These are phyloP conservation scores for Pythium vanterpoolii DNA, from an alignment of 352 stramenopile species.

Conservation along the genomic window DNA sequence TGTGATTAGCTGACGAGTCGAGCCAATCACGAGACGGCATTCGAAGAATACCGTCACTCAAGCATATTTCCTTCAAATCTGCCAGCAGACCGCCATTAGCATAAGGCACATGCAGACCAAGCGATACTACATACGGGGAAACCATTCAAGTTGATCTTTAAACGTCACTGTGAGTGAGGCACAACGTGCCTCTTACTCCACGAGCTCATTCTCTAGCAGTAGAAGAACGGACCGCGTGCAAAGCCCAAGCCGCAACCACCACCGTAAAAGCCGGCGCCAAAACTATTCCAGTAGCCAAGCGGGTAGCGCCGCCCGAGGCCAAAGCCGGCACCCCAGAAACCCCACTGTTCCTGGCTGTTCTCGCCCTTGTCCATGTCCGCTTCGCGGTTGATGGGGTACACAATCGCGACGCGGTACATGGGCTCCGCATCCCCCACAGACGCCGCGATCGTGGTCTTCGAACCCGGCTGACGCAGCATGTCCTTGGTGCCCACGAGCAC, in stretches of 20 bases:
- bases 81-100: too few relatives aligned
- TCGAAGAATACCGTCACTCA: too few relatives aligned
- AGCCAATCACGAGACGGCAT: too few relatives aligned
- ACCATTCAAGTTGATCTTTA: too few relatives aligned
- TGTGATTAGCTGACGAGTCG: too few relatives aligned
- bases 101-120: too few relatives aligned
- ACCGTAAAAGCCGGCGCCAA: constrained; percentile 18
- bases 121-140: too few relatives aligned
- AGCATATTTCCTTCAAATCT: too few relatives aligned
- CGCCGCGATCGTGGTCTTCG: constrained; percentile 14
- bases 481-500: constrained; percentile 24
- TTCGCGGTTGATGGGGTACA: constrained; percentile 16
- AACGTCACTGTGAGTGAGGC: too few relatives aligned
- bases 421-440: constrained; percentile 4
- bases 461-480: constrained; percentile 20
- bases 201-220: constrained; percentile 14
- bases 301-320: constrained; percentile 20
- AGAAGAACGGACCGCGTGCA: constrained; percentile 13
- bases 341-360: constrained; percentile 1
- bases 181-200: too few relatives aligned
- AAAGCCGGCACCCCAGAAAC: constrained; percentile 2
- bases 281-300: constrained; percentile 23
- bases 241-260: constrained; percentile 20
- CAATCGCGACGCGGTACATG: constrained; percentile 7
- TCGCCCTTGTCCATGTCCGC: not conserved